Base-by-base conservation (phyloP, 139 green algal species). In the Nannochloris sp. region DNA sequence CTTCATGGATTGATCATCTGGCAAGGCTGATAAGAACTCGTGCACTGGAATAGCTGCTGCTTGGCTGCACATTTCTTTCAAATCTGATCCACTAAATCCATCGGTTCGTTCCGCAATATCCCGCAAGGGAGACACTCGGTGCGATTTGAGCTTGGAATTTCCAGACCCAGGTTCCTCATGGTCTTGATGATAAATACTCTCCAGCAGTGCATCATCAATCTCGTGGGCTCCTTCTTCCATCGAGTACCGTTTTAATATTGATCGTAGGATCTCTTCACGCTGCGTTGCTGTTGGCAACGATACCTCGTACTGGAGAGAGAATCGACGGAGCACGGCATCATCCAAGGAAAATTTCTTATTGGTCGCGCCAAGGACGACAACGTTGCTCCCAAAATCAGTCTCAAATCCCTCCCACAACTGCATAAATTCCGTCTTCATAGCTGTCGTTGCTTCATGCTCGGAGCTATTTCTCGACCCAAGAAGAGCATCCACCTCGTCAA, bases 371-470 rank as follows among this genome's bases (percentile, higher is more conserved):
- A 97, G 84, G 30, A 95, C 84, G 40, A 93, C 55, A 59, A 95
- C 79, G 3, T 82, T 71, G 60, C 70, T 73, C 20, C 55, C 58
- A 1, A 63, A 46, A 17, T 78, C 56, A 0, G 84, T 89, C 56
- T 83, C 80, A 62, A 98, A 91, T 29, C 91, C 91, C 56, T 97
- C 91, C 91, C 92, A 98, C 31, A 94, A 74, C 67, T 74, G 68
- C 92, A 98, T 96, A 76, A 98, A 97, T 82, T 98, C 92, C 16
- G 91, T 98, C 79, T 92, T 92, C 81, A 93, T 83, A 29, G 49
- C 73, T 29, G 78, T 85, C 16, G 81, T 85, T 2, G 89, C 89
- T 66, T 98, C 92, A 72, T 98, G 92, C 71, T 97, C 92, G 17
- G 60, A 67, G 29, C 66, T 59, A 16, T 63, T 60, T 5, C 92